Evolutionary conservation across 2,329 filamentous ascomycete genomes (phyloP).

Genomic region (Pseudomassariella vexata): DNA sequence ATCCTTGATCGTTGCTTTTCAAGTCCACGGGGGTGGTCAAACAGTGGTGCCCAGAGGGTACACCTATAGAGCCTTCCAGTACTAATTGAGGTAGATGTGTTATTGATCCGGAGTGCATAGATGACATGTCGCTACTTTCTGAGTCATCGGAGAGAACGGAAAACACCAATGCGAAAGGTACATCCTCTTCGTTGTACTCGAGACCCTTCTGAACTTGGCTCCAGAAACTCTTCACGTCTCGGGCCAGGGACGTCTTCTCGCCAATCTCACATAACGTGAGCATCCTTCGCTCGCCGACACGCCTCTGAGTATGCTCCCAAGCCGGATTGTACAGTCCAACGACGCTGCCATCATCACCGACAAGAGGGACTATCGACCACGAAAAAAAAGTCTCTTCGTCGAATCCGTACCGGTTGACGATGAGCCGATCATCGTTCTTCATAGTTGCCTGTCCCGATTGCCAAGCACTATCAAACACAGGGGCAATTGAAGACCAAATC

Average conservation of each 20-base stretch:
- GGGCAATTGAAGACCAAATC: slow-evolving; percentile 67
- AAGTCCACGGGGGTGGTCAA: slow-evolving; percentile 62
- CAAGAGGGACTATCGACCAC: slow-evolving; percentile 74
- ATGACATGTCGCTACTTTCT: slow-evolving; percentile 68
- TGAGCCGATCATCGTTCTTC: slow-evolving; percentile 77
- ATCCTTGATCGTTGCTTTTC: slow-evolving; percentile 63
- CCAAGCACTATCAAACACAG: slow-evolving; percentile 62
- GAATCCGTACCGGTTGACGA: slow-evolving; percentile 63
- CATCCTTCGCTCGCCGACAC: slow-evolving; percentile 76
- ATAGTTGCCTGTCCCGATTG: slow-evolving; percentile 71
- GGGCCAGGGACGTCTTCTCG: slow-evolving; percentile 66
- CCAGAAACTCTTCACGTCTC: slow-evolving; percentile 71
- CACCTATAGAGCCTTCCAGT: slow-evolving; percentile 68
- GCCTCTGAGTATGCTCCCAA: slow-evolving; percentile 75
- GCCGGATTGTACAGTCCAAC: slow-evolving; percentile 74
- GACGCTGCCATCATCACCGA: slow-evolving; percentile 68
- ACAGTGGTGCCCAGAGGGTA: slow-evolving; percentile 57
- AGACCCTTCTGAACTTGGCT: slow-evolving; percentile 61
- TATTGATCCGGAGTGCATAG: slow-evolving; percentile 62
- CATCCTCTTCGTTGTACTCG: slow-evolving; percentile 68
- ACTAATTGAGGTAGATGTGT: slow-evolving; percentile 56
- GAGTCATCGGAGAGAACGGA: slow-evolving; percentile 65
- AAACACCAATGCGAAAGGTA: slow-evolving; percentile 73
- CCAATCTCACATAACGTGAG: slow-evolving; percentile 72
- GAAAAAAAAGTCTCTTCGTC: slow-evolving; percentile 79